Evolutionary conservation across 345 rosid species (phyloP).

Genomic region (Sisymbrium altissimum): DNA sequence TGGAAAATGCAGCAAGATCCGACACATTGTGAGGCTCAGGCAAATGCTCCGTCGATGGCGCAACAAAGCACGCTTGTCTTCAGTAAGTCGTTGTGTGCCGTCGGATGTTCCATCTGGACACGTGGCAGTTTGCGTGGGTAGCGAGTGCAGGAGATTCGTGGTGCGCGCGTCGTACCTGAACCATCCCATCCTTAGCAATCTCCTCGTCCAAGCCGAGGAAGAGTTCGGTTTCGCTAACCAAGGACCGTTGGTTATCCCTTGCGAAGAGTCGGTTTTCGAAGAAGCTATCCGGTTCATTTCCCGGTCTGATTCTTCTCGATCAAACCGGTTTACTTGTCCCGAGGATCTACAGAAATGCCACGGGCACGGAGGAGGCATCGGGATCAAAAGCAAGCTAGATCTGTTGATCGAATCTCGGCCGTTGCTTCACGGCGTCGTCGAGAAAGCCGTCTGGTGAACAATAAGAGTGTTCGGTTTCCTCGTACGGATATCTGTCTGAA

Average conservation of each 20-base stretch:
- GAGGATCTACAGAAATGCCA: slow-evolving; percentile 60
- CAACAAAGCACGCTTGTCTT: slow-evolving; percentile 75
- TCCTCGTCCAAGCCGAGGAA: slow-evolving; percentile 73
- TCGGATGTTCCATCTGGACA: slow-evolving; percentile 94
- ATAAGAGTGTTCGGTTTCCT: background rate
- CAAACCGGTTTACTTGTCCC: slow-evolving; percentile 43
- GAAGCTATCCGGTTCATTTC: slow-evolving; percentile 72
- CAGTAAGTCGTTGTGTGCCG: slow-evolving; percentile 46
- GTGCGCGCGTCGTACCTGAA: slow-evolving; percentile 86
- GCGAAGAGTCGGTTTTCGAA: slow-evolving; percentile 84
- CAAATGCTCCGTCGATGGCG: slow-evolving; percentile 90
- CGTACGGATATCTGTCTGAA: background rate
- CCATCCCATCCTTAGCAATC: slow-evolving; percentile 74
- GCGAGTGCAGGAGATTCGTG: slow-evolving; percentile 61
- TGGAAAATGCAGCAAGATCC: slow-evolving; percentile 90
- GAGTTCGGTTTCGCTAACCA: slow-evolving; percentile 79
- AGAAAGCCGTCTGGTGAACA: slow-evolving; percentile 45
- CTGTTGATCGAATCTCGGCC: slow-evolving; percentile 77
- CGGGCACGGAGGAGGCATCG: slow-evolving; percentile 37
- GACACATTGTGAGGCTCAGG: slow-evolving; percentile 84
- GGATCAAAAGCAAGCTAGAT: slow-evolving; percentile 40
- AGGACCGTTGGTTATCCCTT: slow-evolving; percentile 85
- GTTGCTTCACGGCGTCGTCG: slow-evolving; percentile 56
- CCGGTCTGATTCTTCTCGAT: slow-evolving; percentile 48
- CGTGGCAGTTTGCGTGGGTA: slow-evolving; percentile 82